A percentile compares a stretch with the other conserved stretches of the same genome.
phyloP scores from a whole-genome alignment of 2,329 filamentous ascomycete species.

The Fusarium nurragi region DNA sequence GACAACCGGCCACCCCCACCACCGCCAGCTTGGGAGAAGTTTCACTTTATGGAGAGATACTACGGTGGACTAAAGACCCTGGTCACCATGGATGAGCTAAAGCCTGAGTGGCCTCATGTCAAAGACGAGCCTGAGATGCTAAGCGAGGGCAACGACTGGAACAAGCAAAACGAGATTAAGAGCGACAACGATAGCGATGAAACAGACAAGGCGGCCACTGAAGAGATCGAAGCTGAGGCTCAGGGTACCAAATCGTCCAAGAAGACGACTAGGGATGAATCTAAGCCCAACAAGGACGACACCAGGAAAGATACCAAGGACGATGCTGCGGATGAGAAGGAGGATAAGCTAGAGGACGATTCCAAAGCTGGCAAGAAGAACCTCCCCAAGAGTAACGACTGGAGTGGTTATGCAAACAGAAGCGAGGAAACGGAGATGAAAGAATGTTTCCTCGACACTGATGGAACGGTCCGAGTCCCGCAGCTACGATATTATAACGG shows the following conservation, averaged over 20 bases:
- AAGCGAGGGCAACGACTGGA: slow-evolving; percentile 29
- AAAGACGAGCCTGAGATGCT: slow-evolving; percentile 62
- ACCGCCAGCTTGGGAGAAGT: slow-evolving; percentile 82
- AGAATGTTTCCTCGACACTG: slow-evolving; percentile 81
- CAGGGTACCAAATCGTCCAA: slow-evolving; percentile 4
- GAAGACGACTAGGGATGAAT: slow-evolving; percentile 9
- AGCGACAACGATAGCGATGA: slow-evolving; percentile 28
- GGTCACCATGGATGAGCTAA: slow-evolving; percentile 70
- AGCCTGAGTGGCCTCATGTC: slow-evolving; percentile 80
- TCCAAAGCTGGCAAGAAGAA: slow-evolving; percentile 30
- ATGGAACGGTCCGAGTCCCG: slow-evolving; percentile 73
- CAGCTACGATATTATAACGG: slow-evolving; percentile 78
- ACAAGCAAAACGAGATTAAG: slow-evolving; percentile 29
- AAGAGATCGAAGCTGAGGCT: slow-evolving; percentile 28
- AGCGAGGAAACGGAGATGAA: slow-evolving; percentile 63
- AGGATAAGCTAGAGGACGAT: slow-evolving; percentile 19
- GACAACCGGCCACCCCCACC: slow-evolving; percentile 62
- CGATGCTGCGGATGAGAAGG: slow-evolving; percentile 1
- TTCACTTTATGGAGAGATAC: slow-evolving; percentile 86
- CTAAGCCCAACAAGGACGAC: slow-evolving; percentile 22
- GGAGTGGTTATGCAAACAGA: slow-evolving; percentile 48
- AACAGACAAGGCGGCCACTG: slow-evolving; percentile 28
- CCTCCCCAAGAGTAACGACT: slow-evolving; percentile 46
- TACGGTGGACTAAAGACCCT: slow-evolving; percentile 86
- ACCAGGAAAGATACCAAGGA: slow-evolving; percentile 6